Evolutionary conservation across 2,329 filamentous ascomycete species (phyloP), one percentile per base, ranked within the genome.

Genomic region (Fusarium palustre): DNA sequence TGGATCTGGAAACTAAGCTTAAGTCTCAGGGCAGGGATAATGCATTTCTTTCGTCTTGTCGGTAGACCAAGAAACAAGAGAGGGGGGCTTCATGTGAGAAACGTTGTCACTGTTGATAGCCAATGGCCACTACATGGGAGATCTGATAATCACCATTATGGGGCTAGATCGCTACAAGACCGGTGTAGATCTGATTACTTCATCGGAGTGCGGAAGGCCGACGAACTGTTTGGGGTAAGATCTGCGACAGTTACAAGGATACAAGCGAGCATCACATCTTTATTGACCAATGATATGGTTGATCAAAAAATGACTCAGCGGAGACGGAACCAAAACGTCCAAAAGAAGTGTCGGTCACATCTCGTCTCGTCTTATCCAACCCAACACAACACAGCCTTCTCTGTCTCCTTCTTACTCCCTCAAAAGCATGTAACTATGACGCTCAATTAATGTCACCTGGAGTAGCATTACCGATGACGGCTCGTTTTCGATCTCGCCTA

Each of bases 131-230:
- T 45, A 30, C 30, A 34, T 5, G 16, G 38, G 18, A 24, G 43
- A 61, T 62, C 60, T 57, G 55, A 57, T 57, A 57, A 57, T 33
- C 55, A 39, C 36, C 22, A 13, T 20, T 18, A 25, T 15, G 18
- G 34, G 36, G 20, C n/a, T 57, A 24, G 54, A 41, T 52, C 46
- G 33, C 18, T 38, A 13, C 31, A 28, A 52, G 34, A 52, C 46
- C 22, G 54, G 54, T 34, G 46, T 25, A 61, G 38, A 61, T 55
- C 7, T 49, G 25, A n/a, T 63, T 63, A 61, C 33, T 46, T 63
- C 49, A 63, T 30, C 59, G 59, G 59, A 55, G 5, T 9, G 11
- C 59, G 56, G 59, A 49, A 30, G 2, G 15, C 42, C 56, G 22
- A n/a, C 2, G 5, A 6, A 15, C 52, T 34, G 5, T 33, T 55